Conservation (phyloP, 495 filamentous ascomycete species). For the Penicillium tannophilum region DNA sequence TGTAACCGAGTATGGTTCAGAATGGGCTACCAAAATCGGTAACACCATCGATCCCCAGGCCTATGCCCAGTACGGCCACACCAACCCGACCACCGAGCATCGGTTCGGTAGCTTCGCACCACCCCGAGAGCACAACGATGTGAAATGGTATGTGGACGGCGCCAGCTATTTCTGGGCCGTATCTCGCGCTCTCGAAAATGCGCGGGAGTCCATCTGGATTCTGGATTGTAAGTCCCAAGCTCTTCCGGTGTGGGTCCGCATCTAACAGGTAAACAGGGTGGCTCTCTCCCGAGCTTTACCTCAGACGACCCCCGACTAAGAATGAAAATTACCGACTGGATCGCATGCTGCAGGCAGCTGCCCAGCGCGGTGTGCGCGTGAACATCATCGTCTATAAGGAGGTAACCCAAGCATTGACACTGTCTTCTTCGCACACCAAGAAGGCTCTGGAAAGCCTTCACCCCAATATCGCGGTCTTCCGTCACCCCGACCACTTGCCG, state of each 20-base stretch:
- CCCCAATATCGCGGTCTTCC: constrained; percentile 86
- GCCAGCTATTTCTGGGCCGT: constrained; percentile 93
- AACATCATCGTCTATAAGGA: constrained; percentile 97
- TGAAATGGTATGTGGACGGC: constrained; percentile 94
- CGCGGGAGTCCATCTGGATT: constrained; percentile 86
- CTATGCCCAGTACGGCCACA: constrained; percentile 49
- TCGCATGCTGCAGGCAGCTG: constrained; percentile 83
- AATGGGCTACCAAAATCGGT: constrained; percentile 52
- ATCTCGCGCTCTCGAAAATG: constrained; percentile 78
- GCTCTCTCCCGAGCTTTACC: constrained; percentile 86
- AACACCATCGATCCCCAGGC: constrained; percentile 53
- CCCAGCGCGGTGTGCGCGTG: constrained; percentile 82
- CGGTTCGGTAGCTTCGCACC: constrained; percentile 85
- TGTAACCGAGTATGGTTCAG: constrained; percentile 52
- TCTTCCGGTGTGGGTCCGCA: not conserved
- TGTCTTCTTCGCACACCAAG: constrained; percentile 85
- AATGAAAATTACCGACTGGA: constrained; percentile 88
- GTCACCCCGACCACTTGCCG: constrained; percentile 88
- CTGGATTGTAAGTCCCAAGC: constrained; percentile 54
- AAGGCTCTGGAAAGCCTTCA: constrained; percentile 76
- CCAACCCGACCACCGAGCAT: constrained; percentile 53
- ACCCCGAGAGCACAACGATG: constrained; percentile 60
- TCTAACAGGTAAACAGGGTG: constrained; percentile 57
- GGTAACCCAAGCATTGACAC: constrained; percentile 70
- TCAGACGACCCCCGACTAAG: constrained; percentile 79